Evolutionary conservation across 2,329 filamentous ascomycete genomes (phyloP).

Genomic region (Pseudopithomyces maydicus): DNA sequence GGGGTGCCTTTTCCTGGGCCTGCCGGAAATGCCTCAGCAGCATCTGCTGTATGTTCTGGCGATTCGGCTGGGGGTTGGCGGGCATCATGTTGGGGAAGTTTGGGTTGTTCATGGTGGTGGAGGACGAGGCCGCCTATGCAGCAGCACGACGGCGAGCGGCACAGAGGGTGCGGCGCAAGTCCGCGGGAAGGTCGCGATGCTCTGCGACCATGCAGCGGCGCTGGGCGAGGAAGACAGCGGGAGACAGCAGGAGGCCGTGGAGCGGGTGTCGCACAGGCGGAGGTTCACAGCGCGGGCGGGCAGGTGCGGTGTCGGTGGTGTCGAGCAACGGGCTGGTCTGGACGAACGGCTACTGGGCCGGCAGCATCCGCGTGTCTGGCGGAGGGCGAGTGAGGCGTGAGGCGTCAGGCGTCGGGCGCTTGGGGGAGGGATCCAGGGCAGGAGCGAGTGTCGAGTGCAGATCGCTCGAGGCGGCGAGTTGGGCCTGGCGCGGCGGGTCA

Average conservation of each 20-base stretch:
- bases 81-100: slow-evolving; percentile 35
- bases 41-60: slow-evolving; percentile 24
- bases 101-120: slow-evolving; percentile 42
- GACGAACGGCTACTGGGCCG: slow-evolving; percentile 4
- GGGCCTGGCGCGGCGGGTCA: not conserved
- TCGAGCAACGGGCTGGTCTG: too few relatives aligned
- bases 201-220: slow-evolving; percentile 27
- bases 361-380: slow-evolving; percentile 4
- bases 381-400: slow-evolving; percentile 8
- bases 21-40: slow-evolving; percentile 35
- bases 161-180: slow-evolving; percentile 21
- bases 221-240: not conserved
- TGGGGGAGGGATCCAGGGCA: slow-evolving; percentile 1
- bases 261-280: too few relatives aligned
- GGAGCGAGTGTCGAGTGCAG: not conserved
- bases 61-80: slow-evolving; percentile 18
- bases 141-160: slow-evolving; percentile 5
- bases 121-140: slow-evolving; percentile 20
- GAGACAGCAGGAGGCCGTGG: not conserved
- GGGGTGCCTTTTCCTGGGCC: slow-evolving; percentile 32
- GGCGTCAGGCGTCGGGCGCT: not conserved
- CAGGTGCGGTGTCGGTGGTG: too few relatives aligned
- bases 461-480: not conserved
- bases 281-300: too few relatives aligned
- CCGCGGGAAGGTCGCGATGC: slow-evolving; percentile 18